phyloP scores from a whole-genome alignment of 2,329 filamentous ascomycete species.

The Pseudocercospora vitis region DNA sequence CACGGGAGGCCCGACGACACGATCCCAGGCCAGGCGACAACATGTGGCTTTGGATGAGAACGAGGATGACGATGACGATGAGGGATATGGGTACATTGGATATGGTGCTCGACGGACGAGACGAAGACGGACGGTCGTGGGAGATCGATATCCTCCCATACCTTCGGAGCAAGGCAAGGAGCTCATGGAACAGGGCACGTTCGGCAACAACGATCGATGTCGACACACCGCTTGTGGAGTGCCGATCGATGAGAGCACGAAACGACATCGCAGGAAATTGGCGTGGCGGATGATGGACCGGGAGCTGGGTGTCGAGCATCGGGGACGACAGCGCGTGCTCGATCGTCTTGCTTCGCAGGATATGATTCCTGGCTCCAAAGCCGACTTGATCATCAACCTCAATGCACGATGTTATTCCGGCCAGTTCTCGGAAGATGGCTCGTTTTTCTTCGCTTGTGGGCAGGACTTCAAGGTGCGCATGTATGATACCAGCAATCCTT shows the following conservation, averaged over 20 bases:
- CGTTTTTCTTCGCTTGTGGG: slow-evolving; percentile 91
- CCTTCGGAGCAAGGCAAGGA: slow-evolving; percentile 74
- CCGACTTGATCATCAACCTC: slow-evolving; percentile 87
- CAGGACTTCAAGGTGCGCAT: slow-evolving; percentile 94
- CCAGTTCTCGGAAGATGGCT: slow-evolving; percentile 94
- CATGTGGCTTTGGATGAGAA: slow-evolving; percentile 31
- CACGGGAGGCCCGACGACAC: slow-evolving; percentile 26
- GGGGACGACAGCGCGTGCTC: slow-evolving; percentile 59
- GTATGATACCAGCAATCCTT: slow-evolving; percentile 96
- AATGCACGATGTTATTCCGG: slow-evolving; percentile 86
- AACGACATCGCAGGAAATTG: slow-evolving; percentile 61
- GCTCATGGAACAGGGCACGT: slow-evolving; percentile 79
- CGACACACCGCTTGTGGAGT: slow-evolving; percentile 50
- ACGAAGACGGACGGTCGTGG: slow-evolving; percentile 46
- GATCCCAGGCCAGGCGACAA: slow-evolving; percentile 27
- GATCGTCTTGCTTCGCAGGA: slow-evolving; percentile 66
- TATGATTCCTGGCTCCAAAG: slow-evolving; percentile 72
- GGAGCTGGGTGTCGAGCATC: slow-evolving; percentile 70
- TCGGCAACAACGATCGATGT: slow-evolving; percentile 65
- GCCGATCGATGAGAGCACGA: slow-evolving; percentile 35
- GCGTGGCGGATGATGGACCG: slow-evolving; percentile 73
- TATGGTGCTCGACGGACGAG: slow-evolving; percentile 47
- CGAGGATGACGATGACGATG: slow-evolving; percentile 33
- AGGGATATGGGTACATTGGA: slow-evolving; percentile 42
- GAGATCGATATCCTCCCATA: slow-evolving; percentile 71